Evolutionary conservation across 768 basidiomycete genomes (phyloP).

Genomic region (Phlebiopsis gigantea): DNA sequence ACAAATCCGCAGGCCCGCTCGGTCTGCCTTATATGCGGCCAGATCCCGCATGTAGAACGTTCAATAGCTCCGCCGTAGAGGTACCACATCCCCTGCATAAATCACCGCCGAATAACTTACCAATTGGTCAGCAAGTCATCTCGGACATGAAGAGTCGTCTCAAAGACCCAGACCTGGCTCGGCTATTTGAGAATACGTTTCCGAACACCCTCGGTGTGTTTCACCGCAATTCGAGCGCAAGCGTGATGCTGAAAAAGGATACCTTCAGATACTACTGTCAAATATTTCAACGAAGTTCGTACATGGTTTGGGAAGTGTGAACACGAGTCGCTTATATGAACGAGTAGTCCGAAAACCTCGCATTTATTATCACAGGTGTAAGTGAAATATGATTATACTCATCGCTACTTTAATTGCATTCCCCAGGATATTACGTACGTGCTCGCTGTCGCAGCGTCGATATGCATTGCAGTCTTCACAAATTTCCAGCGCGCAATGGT

Average conservation of each 20-base stretch:
- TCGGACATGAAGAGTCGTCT: conserved; percentile 65
- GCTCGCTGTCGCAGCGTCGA: not conserved
- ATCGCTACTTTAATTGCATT: conserved; percentile 1
- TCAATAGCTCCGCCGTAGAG: conserved; percentile 72
- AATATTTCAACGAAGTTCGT: conserved; percentile 60
- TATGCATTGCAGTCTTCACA: conserved; percentile 10
- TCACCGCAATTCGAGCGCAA: not conserved
- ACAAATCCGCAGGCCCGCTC: conserved; percentile 53
- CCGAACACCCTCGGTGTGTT: conserved; percentile 71
- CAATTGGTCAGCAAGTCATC: conserved; percentile 53
- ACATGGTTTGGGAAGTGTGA: not conserved
- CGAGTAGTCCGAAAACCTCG: conserved; percentile 55
- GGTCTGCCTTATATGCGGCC: conserved; percentile 72
- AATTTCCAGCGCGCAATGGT: conserved; percentile 65
- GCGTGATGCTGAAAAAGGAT: not conserved
- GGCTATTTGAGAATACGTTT: conserved; percentile 78
- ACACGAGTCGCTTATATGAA: not conserved
- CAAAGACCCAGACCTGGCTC: conserved; percentile 73
- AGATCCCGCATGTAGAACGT: conserved; percentile 62
- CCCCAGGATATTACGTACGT: conserved; percentile 71
- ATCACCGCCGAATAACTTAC: not conserved
- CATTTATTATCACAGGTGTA: conserved; percentile 79
- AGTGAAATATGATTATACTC: conserved; percentile 15
- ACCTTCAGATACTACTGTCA: conserved; percentile 68
- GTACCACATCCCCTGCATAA: too few relatives aligned